phyloP scores from a whole-genome alignment of 2,329 filamentous ascomycete genomes.

The Phialocephala sp. region DNA sequence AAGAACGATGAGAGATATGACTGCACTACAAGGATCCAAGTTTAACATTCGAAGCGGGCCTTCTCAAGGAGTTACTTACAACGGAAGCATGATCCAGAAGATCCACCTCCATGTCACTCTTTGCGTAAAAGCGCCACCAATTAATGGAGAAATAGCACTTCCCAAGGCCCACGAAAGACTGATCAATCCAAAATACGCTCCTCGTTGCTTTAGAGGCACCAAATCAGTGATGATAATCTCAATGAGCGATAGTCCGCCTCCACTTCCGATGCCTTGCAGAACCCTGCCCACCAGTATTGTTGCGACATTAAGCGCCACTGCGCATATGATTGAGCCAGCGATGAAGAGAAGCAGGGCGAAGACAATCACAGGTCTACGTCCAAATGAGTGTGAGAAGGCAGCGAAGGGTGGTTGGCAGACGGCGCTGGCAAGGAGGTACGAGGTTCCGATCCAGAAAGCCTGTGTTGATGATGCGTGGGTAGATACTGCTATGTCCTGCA shows the following conservation, averaged over 20 bases:
- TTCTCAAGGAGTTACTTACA: conserved; percentile 39
- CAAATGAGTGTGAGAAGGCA: conserved; percentile 25
- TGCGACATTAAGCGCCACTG: conserved; percentile 34
- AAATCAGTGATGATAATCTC: conserved; percentile 51
- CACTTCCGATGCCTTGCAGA: conserved; percentile 55
- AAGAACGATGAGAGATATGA: conserved; percentile 15
- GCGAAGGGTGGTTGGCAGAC: conserved; percentile 55
- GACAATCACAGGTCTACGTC: conserved; percentile 23
- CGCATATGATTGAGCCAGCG: conserved; percentile 38
- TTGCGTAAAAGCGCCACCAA: background rate
- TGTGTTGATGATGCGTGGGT: conserved; percentile 42
- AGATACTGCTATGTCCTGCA: conserved; percentile 6
- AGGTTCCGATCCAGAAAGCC: conserved; percentile 73
- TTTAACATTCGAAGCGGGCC: conserved; percentile 19
- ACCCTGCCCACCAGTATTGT: conserved; percentile 43
- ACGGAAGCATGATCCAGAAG: conserved; percentile 48
- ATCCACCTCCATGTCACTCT: conserved; percentile 48
- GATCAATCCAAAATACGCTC: conserved; percentile 44
- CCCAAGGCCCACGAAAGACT: conserved; percentile 34
- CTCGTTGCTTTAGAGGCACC: conserved; percentile 47
- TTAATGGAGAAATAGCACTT: conserved; percentile 3
- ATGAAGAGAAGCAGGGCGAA: conserved; percentile 22
- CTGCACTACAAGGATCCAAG: conserved; percentile 23
- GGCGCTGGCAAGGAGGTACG: conserved; percentile 68
- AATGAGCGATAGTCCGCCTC: conserved; percentile 51